Evolutionary conservation across 2,329 filamentous ascomycete species (phyloP).

Genomic region (Hawksworthiomyces lignivorus): DNA sequence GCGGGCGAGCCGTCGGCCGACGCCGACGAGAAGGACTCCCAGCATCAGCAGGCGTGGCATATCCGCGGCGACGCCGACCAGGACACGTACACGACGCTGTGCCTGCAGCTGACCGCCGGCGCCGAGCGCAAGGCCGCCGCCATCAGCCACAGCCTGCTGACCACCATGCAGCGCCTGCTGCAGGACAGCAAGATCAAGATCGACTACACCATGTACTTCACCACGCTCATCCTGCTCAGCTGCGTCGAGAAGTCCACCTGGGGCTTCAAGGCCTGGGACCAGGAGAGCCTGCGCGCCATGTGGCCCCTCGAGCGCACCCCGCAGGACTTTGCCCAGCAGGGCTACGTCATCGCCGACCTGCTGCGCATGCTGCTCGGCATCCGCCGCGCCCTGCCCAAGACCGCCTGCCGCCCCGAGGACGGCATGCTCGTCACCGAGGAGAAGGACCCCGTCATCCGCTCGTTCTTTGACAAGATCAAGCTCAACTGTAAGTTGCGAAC

Average conservation of each 20-base stretch:
- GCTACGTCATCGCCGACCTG: constrained; percentile 49
- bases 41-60: constrained; percentile 21
- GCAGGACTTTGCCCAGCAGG: constrained; percentile 49
- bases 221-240: constrained; percentile 55
- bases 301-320: constrained; percentile 57
- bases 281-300: constrained; percentile 48
- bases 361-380: constrained; percentile 56
- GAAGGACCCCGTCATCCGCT: constrained; percentile 35
- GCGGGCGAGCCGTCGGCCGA: background rate
- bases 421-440: constrained; percentile 41
- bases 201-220: constrained; percentile 54
- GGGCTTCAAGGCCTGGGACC: constrained; percentile 62
- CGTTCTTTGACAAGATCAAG: constrained; percentile 49
- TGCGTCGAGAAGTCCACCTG: constrained; percentile 62
- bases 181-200: constrained; percentile 54
- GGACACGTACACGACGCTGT: constrained; percentile 53
- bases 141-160: constrained; percentile 51
- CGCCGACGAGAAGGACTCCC: background rate
- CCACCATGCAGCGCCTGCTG: constrained; percentile 52
- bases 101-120: constrained; percentile 56
- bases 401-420: constrained; percentile 33
- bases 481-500: constrained; percentile 45
- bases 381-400: constrained; percentile 50
- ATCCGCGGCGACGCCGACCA: constrained; percentile 48
- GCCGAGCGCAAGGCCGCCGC: constrained; percentile 56